phyloP scores from a whole-genome alignment of 345 rosid species.

The Laguncularia racemosa region DNA sequence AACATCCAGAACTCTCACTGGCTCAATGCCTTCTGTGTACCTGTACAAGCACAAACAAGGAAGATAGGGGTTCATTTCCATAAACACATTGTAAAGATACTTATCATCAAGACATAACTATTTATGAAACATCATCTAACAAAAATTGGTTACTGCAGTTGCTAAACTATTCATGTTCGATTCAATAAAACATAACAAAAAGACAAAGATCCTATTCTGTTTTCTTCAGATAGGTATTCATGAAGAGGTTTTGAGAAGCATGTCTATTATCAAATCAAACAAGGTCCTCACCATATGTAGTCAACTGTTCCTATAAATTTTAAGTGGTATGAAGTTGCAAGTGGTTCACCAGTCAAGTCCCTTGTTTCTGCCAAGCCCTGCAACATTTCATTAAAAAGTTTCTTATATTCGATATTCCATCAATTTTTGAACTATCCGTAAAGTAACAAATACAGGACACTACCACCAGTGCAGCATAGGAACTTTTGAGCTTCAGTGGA shows the following conservation, averaged over 20 bases:
- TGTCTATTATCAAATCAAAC: not conserved
- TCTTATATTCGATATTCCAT: too few relatives aligned
- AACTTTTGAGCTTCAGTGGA: slow-evolving; percentile 59
- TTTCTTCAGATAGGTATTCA: too few relatives aligned
- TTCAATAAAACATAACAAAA: too few relatives aligned
- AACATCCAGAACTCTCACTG: slow-evolving; percentile 68
- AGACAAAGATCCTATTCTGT: too few relatives aligned
- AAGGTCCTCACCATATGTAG: slow-evolving; percentile 60
- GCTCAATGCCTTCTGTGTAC: slow-evolving; percentile 55
- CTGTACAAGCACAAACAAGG: slow-evolving; percentile 23
- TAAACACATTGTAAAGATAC: too few relatives aligned
- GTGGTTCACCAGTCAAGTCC: slow-evolving; percentile 55
- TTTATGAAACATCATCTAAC: too few relatives aligned
- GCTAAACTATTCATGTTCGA: too few relatives aligned
- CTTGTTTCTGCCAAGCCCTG: slow-evolving; percentile 53
- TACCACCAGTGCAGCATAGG: slow-evolving; percentile 62
- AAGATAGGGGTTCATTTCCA: not conserved
- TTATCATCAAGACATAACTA: too few relatives aligned
- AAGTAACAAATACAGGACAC: not conserved
- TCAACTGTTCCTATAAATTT: slow-evolving; percentile 89
- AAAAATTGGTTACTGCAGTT: too few relatives aligned
- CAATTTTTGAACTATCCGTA: too few relatives aligned
- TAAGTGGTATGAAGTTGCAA: slow-evolving; percentile 74
- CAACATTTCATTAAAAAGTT: too few relatives aligned
- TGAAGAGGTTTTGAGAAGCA: too few relatives aligned